Evolutionary conservation across 2,329 filamentous ascomycete species (phyloP), one percentile per base, ranked within the genome.

Genomic region (Colletotrichum karsti): DNA sequence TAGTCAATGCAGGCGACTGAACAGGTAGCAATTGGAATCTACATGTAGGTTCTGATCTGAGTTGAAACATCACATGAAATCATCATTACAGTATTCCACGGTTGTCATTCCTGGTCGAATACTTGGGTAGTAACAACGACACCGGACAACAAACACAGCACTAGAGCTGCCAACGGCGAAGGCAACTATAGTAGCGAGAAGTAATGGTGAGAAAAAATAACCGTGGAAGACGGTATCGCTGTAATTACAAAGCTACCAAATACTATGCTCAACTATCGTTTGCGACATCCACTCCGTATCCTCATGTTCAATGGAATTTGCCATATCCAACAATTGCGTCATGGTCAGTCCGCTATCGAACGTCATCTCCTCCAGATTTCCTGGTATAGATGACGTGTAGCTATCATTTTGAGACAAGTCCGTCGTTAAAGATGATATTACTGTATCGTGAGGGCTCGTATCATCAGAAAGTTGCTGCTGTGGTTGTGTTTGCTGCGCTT

Each of bases 281-380:
- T 84, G 82, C 0, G 80, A 83, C 37, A 85, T 75, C 81, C 83
- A 85, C 41, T 84, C 82, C 2, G 81, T 81, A 33, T 83, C 80
- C 54, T 70, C 77, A 3, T 74, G 73, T 2, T 82, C 83, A 62
- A 86, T 84, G 12, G 82, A 83, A 50, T 85, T 81, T 0, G 83
- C 82, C 67, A 85, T 78, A 3, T 82, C 82, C 69, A 85, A 78
- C 41, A 85, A 83, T 56, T 85, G 82, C 2, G 79, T 81, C 2
- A 81, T 80, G 0, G 82, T 83, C 12, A 85, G 72, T 37, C 79
- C 80, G 18, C 78, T 75, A 20, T 77, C 77, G 35, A 75, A 72
- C 15, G 30, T 66, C 70, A 2, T 73, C 2, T 73, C 75, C 3
- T 77, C 75, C 56, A 74, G 60, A 3, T 56, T 65, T 0, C 70